phyloP scores from a whole-genome alignment of 1,139 yeast species.

The Yamadazyma taylorii region DNA sequence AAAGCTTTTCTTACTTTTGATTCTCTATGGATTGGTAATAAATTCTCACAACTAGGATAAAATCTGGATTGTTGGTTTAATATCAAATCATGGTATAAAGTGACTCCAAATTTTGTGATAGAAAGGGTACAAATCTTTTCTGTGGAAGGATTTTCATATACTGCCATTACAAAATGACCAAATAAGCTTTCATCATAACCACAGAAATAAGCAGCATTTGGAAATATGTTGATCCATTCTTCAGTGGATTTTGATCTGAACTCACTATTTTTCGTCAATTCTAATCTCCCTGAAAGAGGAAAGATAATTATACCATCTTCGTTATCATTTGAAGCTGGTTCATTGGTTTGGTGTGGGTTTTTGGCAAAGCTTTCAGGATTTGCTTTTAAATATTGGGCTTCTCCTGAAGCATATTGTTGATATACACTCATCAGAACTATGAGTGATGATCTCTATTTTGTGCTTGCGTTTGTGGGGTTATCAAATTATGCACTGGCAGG shows the following conservation, averaged over 20 bases:
- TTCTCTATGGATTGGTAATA: conserved; percentile 46
- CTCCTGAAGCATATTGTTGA: conserved; percentile 41
- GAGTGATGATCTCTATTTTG: no score
- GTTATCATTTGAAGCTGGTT: not conserved
- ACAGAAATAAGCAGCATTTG: conserved; percentile 54
- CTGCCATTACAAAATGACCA: conserved; percentile 53
- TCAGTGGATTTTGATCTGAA: conserved; percentile 15
- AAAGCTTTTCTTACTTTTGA: conserved; percentile 71
- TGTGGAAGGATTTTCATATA: conserved; percentile 49
- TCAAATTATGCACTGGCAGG: no score
- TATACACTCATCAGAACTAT: conserved; percentile 27
- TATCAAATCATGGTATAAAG: conserved; percentile 61
- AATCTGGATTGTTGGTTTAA: conserved; percentile 64
- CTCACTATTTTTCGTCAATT: conserved; percentile 15
- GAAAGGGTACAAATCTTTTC: conserved; percentile 58
- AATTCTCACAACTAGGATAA: conserved; percentile 76
- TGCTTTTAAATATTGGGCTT: no score
- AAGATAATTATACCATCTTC: conserved; percentile 15
- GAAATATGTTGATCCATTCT: conserved; percentile 45
- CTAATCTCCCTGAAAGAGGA: conserved; percentile 23
- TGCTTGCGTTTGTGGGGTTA: no score
- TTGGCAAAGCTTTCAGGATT: no score
- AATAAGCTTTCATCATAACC: conserved; percentile 54
- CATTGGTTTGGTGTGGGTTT: not conserved
- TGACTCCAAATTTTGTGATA: conserved; percentile 69